These are phyloP conservation scores for Fusarium subtropicale DNA, from an alignment of 2,329 filamentous ascomycete genomes.

Conservation along the genomic window DNA sequence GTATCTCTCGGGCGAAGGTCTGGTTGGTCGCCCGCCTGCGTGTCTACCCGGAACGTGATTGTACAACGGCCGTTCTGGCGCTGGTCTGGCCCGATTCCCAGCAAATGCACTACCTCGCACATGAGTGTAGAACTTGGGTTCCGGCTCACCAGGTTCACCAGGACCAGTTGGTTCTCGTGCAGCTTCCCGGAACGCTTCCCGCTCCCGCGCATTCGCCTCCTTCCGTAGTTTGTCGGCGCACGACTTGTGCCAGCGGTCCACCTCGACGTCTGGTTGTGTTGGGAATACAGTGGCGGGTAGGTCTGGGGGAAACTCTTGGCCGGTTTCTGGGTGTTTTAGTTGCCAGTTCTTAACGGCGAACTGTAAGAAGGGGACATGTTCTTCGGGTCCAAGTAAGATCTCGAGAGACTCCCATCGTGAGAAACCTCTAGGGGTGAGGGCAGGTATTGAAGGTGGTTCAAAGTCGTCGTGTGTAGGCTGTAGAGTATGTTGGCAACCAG, in stretches of 20 bases:
- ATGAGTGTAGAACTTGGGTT: constrained; percentile 56
- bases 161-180: constrained; percentile 41
- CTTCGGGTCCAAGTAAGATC: constrained; percentile 85
- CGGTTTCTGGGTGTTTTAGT: constrained; percentile 79
- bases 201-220: constrained; percentile 61
- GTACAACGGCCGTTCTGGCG: constrained; percentile 54
- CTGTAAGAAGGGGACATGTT: constrained; percentile 87
- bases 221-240: constrained; percentile 77
- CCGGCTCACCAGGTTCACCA: constrained; percentile 47
- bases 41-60: constrained; percentile 56
- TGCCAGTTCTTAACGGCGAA: constrained; percentile 82
- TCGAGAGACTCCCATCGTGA: constrained; percentile 95
- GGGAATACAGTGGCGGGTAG: constrained; percentile 76
- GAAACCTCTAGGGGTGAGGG: constrained; percentile 85
- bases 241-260: constrained; percentile 85
- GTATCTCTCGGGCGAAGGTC: constrained; percentile 52
- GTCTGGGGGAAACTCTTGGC: constrained; percentile 72
- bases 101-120: constrained; percentile 48
- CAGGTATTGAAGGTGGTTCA: constrained; percentile 80
- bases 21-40: constrained; percentile 48
- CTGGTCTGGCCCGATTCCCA: constrained; percentile 47
- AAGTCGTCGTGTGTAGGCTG: constrained; percentile 81
- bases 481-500: constrained; percentile 89
- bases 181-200: constrained; percentile 45
- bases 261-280: constrained; percentile 76